Evolutionary conservation across 2,329 filamentous ascomycete genomes (phyloP).

Genomic region (Cytospora mali): DNA sequence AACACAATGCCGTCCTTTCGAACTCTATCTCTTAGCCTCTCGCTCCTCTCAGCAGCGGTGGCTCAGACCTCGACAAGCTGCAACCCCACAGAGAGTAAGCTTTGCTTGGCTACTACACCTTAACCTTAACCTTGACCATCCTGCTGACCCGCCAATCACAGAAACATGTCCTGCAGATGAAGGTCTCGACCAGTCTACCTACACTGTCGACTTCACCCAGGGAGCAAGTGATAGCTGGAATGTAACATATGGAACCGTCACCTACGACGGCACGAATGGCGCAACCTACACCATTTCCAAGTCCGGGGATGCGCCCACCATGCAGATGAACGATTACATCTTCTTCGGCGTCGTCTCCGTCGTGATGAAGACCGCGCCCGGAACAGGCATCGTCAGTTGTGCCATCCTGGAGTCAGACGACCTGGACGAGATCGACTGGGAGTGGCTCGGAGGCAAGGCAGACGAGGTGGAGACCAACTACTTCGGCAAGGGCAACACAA

Average conservation of each 20-base stretch:
- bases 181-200: slow-evolving; percentile 25
- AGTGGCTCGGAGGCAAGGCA: slow-evolving; percentile 73
- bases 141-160: not conserved
- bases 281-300: slow-evolving; percentile 58
- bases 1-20: slow-evolving; percentile 18
- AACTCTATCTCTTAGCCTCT: slow-evolving; percentile 7
- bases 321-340: slow-evolving; percentile 74
- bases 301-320: slow-evolving; percentile 60
- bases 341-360: slow-evolving; percentile 80
- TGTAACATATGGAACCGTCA: slow-evolving; percentile 33
- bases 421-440: slow-evolving; percentile 83
- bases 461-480: slow-evolving; percentile 82
- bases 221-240: slow-evolving; percentile 53
- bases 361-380: slow-evolving; percentile 69
- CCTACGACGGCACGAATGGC: slow-evolving; percentile 35
- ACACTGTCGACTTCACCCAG: slow-evolving; percentile 63
- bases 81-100: slow-evolving; percentile 31
- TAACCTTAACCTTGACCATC: not conserved
- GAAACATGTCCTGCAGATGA: slow-evolving; percentile 28
- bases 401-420: slow-evolving; percentile 75
- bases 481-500: slow-evolving; percentile 71
- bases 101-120: not conserved
- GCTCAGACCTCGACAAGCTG: slow-evolving; percentile 32
- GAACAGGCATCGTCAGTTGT: slow-evolving; percentile 75
- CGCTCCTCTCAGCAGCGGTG: slow-evolving; percentile 21